phyloP scores from a whole-genome alignment of 139 green algal genomes.

The Coccomyxa sp. region DNA sequence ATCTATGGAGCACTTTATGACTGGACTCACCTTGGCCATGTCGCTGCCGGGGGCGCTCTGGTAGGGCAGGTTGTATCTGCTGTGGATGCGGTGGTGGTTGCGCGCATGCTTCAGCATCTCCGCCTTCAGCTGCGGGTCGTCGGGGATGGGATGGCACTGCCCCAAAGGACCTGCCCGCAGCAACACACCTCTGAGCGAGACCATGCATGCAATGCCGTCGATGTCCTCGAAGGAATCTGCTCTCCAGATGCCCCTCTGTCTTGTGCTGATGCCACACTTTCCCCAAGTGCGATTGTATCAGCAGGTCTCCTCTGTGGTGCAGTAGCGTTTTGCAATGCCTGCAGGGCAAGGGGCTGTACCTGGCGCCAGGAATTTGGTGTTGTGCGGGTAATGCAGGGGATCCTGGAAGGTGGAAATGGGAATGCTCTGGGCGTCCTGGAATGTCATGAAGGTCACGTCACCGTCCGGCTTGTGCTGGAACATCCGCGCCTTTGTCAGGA shows the following conservation, averaged over 20 bases:
- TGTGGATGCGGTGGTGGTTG: constrained; percentile 40
- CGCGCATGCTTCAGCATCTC: constrained; percentile 52
- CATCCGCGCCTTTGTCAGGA: constrained; percentile 77
- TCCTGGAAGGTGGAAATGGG: constrained; percentile 72
- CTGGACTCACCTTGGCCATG: constrained; percentile 59
- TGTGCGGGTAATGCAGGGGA: constrained; percentile 86
- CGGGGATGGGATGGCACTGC: constrained; percentile 67
- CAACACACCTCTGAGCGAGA: not conserved
- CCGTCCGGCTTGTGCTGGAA: constrained; percentile 90
- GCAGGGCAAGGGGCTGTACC: constrained; percentile 7
- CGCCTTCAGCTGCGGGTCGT: constrained; percentile 54
- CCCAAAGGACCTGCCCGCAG: constrained; percentile 60
- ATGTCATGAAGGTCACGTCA: constrained; percentile 59
- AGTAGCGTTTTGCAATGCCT: not conserved
- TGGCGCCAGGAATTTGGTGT: constrained; percentile 79
- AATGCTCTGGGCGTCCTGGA: constrained; percentile 68
- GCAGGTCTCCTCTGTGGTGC: not conserved
- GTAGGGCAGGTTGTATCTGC: constrained; percentile 76
- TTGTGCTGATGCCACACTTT: too few species aligned
- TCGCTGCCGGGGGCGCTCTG: constrained; percentile 56
- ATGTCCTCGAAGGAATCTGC: too few species aligned
- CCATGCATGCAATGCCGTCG: too few species aligned
- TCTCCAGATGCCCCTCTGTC: too few species aligned
- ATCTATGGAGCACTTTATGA: too few species aligned
- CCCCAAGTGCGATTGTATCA: not conserved